A percentile compares a stretch with the other conserved stretches of the same genome.
These are phyloP conservation scores for Sindora glabra DNA, from an alignment of 306 rosid species.

Conservation along the genomic window DNA sequence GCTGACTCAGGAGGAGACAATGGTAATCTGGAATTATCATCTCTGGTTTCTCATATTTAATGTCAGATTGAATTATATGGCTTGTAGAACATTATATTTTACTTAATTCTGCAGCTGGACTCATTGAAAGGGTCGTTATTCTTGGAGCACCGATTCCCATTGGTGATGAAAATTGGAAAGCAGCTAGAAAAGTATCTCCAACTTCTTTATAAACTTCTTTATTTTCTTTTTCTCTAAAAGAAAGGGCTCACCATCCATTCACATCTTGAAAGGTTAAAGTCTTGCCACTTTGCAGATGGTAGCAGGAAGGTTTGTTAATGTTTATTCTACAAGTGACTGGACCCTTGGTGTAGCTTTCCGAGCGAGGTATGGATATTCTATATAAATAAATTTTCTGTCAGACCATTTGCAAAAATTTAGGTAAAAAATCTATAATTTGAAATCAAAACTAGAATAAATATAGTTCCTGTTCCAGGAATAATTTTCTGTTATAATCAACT, in stretches of 20 bases:
- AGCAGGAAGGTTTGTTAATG: conserved; percentile 70
- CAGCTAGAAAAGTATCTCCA: conserved; percentile 40
- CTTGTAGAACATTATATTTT: not conserved
- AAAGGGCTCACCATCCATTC: not conserved
- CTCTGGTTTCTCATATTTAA: conserved; percentile 6
- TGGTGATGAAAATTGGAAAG: conserved; percentile 45
- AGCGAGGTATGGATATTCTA: conserved; percentile 38
- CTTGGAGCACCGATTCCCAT: conserved; percentile 71
- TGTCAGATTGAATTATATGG: conserved; percentile 3
- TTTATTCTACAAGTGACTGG: conserved; percentile 55
- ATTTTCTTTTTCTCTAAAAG: too few species aligned
- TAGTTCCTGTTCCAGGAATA: too few species aligned
- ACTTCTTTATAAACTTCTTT: not conserved
- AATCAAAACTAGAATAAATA: conserved; percentile 2
- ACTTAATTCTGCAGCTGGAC: conserved; percentile 37
- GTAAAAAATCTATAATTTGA: not conserved
- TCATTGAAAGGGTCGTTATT: conserved; percentile 57
- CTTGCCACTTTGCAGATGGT: conserved; percentile 38
- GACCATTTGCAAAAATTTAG: conserved; percentile 4
- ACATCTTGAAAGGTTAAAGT: not conserved
- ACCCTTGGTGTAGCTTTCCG: conserved; percentile 54
- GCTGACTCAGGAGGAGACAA: conserved; percentile 41
- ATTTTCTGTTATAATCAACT: not conserved
- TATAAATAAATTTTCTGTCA: not conserved
- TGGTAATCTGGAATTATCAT: conserved; percentile 26